Conservation (phyloP, 176 grass and related monocot genomes). For the Bolboschoenus planiculmis region DNA sequence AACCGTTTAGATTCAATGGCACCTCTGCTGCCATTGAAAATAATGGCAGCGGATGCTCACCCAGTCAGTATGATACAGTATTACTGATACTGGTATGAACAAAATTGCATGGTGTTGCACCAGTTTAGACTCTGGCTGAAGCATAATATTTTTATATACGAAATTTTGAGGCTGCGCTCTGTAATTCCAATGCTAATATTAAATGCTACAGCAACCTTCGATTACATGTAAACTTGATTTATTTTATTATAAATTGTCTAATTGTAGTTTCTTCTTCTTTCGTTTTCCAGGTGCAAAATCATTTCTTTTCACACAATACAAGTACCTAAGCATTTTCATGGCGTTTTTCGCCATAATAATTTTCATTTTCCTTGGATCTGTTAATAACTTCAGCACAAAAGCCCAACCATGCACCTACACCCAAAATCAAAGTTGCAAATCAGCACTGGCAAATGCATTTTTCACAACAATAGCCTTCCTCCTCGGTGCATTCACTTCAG, state of each 20-base stretch:
- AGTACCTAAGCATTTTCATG: constrained; percentile 52
- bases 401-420: constrained; percentile 28
- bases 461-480: constrained; percentile 54
- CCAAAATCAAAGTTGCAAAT: constrained; percentile 24
- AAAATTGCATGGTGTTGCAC: neutral
- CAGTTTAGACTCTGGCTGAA: neutral
- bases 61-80: neutral
- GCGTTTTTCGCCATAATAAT: constrained; percentile 35
- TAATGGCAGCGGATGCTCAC: no score
- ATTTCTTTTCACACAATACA: constrained; percentile 56
- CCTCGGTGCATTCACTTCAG: constrained; percentile 50
- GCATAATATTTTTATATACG: neutral
- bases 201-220: neutral
- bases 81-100: neutral
- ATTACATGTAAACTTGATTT: neutral
- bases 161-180: neutral
- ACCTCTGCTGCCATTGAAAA: no score
- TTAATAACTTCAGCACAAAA: constrained; percentile 28
- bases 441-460: constrained; percentile 49
- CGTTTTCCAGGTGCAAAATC: constrained; percentile 42
- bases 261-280: neutral
- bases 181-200: neutral
- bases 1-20: no score
- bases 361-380: constrained; percentile 58
- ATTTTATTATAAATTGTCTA: neutral